A percentile compares a stretch with the other conserved stretches of the same genome.
Evolutionary conservation across 768 basidiomycete species (phyloP).

Genomic region (Xanthoconium purpureum): DNA sequence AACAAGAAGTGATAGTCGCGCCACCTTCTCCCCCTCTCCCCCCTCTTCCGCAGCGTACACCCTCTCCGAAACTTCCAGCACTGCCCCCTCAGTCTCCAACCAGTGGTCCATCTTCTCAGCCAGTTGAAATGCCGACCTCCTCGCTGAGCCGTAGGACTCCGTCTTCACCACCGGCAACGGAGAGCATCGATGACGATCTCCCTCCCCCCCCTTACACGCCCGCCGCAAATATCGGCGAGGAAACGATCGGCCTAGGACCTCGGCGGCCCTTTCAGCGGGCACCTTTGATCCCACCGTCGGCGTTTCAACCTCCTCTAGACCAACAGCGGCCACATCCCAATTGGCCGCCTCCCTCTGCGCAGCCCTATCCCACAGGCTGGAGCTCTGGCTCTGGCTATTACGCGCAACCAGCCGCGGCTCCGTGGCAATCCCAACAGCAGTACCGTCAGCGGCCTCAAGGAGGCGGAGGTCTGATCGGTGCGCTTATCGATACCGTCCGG

Average conservation of each 20-base stretch:
- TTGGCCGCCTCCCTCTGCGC: not conserved
- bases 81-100: slow-evolving; percentile 1
- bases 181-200: slow-evolving; percentile 46
- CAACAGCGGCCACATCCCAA: not conserved
- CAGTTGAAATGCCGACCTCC: not conserved
- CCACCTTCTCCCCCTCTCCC: slow-evolving; percentile 10
- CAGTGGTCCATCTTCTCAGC: not conserved
- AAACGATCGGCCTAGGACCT: slow-evolving; percentile 62
- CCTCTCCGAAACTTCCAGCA: not conserved
- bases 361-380: not conserved
- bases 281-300: slow-evolving; percentile 15
- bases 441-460: slow-evolving; percentile 15
- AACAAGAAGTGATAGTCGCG: not conserved
- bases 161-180: not conserved
- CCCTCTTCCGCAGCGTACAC: not conserved
- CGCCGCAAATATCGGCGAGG: slow-evolving; percentile 57
- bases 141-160: too few species aligned
- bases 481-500: slow-evolving; percentile 25
- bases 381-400: not conserved
- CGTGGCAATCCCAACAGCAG: slow-evolving; percentile 22
- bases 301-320: not conserved
- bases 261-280: slow-evolving; percentile 56
- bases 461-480: slow-evolving; percentile 28
- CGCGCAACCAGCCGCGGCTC: slow-evolving; percentile 8
- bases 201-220: slow-evolving; percentile 75